Base-by-base conservation (phyloP, 345 rosid genomes). In the Acer negundo region DNA sequence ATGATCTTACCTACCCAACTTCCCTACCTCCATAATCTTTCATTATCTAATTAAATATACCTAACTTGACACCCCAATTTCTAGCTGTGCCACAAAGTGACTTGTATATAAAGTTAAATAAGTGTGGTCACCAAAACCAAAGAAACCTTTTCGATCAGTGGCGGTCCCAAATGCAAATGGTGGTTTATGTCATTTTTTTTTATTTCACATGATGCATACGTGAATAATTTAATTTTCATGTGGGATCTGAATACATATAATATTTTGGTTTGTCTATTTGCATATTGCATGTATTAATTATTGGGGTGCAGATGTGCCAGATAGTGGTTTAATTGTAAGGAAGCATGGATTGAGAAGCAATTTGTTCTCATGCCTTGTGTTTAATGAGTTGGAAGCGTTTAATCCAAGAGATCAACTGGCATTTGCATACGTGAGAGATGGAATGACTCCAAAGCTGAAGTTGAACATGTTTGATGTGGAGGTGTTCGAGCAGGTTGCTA, bases 401-500 rank as follows among this genome's bases (percentile, higher is more conserved):
- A 93, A 90, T 86, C 96, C 90, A 0, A 84, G 97, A 81, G 98
- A 93, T 81, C 98, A 92, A 66, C 70, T 92, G 75, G 91, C 97
- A 6, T 93, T 95, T 74, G 93, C 97, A 15, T 92, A 79, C 64
- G 89, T 93, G 80, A 84, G 97, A 68, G 97, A 93, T 81, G 73
- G 62, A 2, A 84, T 90, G 85, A 84, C 72, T 44, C 96, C 92
- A 0, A 85, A 83, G 88, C 69, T 87, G 64, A 87, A 83, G 78
- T 15, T 92, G 73, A 91, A 93, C 88, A 90, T 95, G 96, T 90
- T 95, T 80, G 92, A 90, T 12, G 90, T 86, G 6, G 93, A 93
- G 78, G 94, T 92, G 35, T 88, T 95, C 31, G 91, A 92, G 89
- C 94, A 90, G 65, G 84, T 92, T 12, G 89, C 80, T 0, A 64